A percentile compares a stretch with the other conserved stretches of the same genome.
These are phyloP conservation scores for Penicillium subrubescens DNA, from an alignment of 495 filamentous ascomycete genomes.

Conservation along the genomic window DNA sequence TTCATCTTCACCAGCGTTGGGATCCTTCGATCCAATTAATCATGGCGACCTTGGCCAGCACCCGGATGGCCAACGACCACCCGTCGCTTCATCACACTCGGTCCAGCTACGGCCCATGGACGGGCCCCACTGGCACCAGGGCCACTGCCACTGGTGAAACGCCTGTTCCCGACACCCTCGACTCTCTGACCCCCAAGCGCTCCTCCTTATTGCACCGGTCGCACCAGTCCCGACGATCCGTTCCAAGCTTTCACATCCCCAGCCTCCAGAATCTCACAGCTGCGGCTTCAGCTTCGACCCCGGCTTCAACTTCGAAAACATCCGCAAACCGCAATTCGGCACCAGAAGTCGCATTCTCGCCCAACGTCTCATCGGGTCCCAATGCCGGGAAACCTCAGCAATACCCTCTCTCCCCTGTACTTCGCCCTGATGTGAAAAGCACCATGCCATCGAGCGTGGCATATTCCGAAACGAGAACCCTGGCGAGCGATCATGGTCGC, in stretches of 20 bases:
- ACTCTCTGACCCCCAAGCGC: slow-evolving; percentile 18
- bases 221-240: slow-evolving; percentile 24
- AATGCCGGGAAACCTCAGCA: slow-evolving; percentile 39
- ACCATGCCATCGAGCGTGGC: slow-evolving; percentile 36
- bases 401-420: slow-evolving; percentile 18
- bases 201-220: slow-evolving; percentile 24
- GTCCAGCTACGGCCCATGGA: background rate
- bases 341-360: slow-evolving; percentile 2
- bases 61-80: background rate
- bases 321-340: slow-evolving; percentile 1
- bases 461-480: slow-evolving; percentile 34
- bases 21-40: background rate
- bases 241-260: slow-evolving; percentile 30
- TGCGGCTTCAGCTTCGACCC: background rate
- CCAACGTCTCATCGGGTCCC: slow-evolving; percentile 16
- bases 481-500: slow-evolving; percentile 35
- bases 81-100: slow-evolving; percentile 5
- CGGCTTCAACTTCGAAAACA: background rate
- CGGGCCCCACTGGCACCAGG: slow-evolving; percentile 17
- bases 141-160: slow-evolving; percentile 25
- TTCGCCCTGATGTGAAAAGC: slow-evolving; percentile 41
- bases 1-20: background rate
- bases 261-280: slow-evolving; percentile 22
- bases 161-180: slow-evolving; percentile 9
- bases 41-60: background rate